Conservation (phyloP, 2,329 filamentous ascomycete species). For the Aspergillus japonicus region DNA sequence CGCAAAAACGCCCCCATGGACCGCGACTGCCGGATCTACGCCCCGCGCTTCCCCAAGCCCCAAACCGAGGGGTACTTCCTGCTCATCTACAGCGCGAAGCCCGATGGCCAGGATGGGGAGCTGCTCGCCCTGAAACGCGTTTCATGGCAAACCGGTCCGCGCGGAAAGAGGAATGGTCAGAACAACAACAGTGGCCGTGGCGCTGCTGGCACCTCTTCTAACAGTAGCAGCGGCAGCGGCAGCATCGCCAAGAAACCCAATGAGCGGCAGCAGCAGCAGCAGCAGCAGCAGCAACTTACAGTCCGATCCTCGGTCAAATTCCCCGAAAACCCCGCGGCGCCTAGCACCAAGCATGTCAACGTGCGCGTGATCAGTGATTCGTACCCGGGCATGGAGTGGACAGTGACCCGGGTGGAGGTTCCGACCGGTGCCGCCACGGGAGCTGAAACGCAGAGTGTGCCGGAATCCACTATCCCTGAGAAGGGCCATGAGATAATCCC, state of each 20-base stretch:
- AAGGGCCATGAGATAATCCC: conserved; percentile 8
- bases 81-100: conserved; percentile 56
- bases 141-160: conserved; percentile 60
- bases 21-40: conserved; percentile 73
- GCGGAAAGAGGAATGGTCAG: conserved; percentile 22
- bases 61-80: conserved; percentile 95
- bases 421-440: conserved; percentile 27
- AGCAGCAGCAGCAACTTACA: conserved; percentile 14
- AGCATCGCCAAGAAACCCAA: conserved; percentile 16
- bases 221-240: not conserved
- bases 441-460: conserved; percentile 21
- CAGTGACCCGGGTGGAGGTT: conserved; percentile 51
- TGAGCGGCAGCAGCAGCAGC: conserved; percentile 16
- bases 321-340: conserved; percentile 21
- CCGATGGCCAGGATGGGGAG: conserved; percentile 61
- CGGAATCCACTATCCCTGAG: conserved; percentile 17
- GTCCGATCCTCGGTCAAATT: conserved; percentile 36
- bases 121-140: conserved; percentile 83
- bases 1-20: conserved; percentile 67
- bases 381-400: conserved; percentile 75
- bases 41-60: conserved; percentile 87
- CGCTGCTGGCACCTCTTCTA: not conserved
- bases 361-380: conserved; percentile 80
- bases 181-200: conserved; percentile 1
- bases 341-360: conserved; percentile 57